Evolutionary conservation across 163 green algal species (phyloP).

Genomic region (Volvox carteri): DNA sequence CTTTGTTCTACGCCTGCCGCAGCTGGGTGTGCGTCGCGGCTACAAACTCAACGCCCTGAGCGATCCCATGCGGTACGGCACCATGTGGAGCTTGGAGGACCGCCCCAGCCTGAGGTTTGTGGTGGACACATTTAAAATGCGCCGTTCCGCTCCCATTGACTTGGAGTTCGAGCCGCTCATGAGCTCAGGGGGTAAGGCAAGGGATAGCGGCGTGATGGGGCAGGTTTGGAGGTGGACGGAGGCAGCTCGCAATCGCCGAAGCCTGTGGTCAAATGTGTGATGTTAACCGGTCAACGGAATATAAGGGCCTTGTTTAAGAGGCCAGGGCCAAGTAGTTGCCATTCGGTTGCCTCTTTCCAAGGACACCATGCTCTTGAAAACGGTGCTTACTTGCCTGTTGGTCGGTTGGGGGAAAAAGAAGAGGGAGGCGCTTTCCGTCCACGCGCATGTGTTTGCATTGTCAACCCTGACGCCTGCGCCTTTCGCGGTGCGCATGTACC

Average conservation of each 20-base stretch:
- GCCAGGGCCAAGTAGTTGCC: too few relatives aligned
- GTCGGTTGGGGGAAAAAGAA: too few relatives aligned
- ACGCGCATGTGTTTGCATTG: too few relatives aligned
- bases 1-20: not conserved
- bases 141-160: slow-evolving; percentile 18
- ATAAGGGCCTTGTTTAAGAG: too few relatives aligned
- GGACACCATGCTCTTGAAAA: too few relatives aligned
- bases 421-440: too few relatives aligned
- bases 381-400: too few relatives aligned
- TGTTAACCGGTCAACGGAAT: too few relatives aligned
- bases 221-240: not conserved
- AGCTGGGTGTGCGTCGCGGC: slow-evolving; percentile 45
- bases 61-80: slow-evolving; percentile 52
- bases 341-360: too few relatives aligned
- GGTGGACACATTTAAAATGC: slow-evolving; percentile 57
- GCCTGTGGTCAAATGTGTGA: too few relatives aligned
- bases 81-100: slow-evolving; percentile 58
- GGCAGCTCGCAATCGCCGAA: too few relatives aligned
- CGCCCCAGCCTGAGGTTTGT: slow-evolving; percentile 60
- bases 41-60: slow-evolving; percentile 33
- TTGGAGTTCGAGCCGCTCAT: slow-evolving; percentile 47
- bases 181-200: not conserved
- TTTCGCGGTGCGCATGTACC: not conserved
- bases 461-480: too few relatives aligned
- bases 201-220: not conserved